Evolutionary conservation across 2,329 filamentous ascomycete genomes (phyloP).

Genomic region (Monilinia polystroma): DNA sequence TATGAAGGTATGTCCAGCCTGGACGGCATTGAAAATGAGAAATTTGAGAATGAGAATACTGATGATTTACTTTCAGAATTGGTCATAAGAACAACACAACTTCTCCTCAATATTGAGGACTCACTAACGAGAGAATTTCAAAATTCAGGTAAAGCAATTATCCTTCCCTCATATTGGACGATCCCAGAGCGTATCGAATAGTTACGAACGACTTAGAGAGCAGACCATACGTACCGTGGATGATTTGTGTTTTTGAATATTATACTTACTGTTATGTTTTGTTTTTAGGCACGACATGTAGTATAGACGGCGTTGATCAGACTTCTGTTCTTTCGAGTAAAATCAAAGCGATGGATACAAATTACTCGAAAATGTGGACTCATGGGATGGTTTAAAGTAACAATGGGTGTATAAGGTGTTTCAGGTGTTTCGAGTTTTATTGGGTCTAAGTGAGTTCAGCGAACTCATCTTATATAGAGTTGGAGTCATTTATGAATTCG

Average conservation of each 20-base stretch:
- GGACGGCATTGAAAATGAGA: neutral
- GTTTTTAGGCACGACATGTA: constrained; percentile 20
- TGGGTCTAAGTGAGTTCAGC: neutral
- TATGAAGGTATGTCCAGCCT: constrained; percentile 60
- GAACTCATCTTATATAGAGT: neutral
- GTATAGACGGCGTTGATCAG: constrained; percentile 22
- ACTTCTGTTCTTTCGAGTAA: neutral
- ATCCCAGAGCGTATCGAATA: neutral
- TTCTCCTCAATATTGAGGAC: constrained; percentile 65
- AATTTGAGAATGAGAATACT: neutral
- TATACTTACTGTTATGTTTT: constrained; percentile 23
- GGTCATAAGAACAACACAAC: constrained; percentile 60
- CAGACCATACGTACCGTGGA: neutral
- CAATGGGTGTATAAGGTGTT: neutral
- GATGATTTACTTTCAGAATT: constrained; percentile 56
- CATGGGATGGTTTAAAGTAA: neutral
- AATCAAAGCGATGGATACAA: neutral
- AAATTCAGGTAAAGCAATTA: constrained; percentile 63
- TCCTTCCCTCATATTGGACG: neutral
- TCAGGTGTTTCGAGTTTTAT: neutral
- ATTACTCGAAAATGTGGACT: neutral
- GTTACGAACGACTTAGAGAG: neutral
- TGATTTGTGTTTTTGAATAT: neutral
- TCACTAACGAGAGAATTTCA: constrained; percentile 59
- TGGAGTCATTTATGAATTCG: too few species aligned